Evolutionary conservation across 129 eudicot genomes (phyloP).

Genomic region (Tagetes erecta): DNA sequence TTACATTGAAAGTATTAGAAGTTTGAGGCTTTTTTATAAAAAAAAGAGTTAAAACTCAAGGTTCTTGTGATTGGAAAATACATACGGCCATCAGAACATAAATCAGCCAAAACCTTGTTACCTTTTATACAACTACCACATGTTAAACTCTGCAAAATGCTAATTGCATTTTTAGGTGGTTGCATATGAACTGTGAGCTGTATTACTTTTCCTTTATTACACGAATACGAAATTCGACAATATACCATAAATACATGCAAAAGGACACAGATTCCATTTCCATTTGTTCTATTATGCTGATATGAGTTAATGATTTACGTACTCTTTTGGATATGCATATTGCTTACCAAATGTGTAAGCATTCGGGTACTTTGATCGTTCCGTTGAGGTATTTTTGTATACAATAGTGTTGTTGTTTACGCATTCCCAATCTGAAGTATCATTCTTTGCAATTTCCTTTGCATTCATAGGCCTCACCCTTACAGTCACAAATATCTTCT

Average conservation of each 20-base stretch:
- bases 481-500: slow-evolving; percentile 83
- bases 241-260: background rate
- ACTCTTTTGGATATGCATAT: background rate
- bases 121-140: background rate
- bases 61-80: background rate
- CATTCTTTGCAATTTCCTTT: slow-evolving; percentile 57
- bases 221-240: background rate
- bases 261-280: background rate
- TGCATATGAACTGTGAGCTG: background rate
- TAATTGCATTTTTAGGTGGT: background rate
- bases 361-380: slow-evolving; percentile 63
- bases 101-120: background rate
- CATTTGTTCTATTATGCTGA: background rate
- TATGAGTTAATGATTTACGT: background rate
- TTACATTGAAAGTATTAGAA: background rate
- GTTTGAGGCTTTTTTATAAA: background rate
- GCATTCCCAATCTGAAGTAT: slow-evolving; percentile 82
- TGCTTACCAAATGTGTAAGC: slow-evolving; percentile 76
- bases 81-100: background rate
- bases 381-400: slow-evolving; percentile 51
- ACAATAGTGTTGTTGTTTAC: slow-evolving; percentile 61
- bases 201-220: background rate
- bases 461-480: slow-evolving; percentile 87
- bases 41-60: background rate
- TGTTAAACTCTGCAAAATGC: background rate